Conservation (phyloP, 2,329 filamentous ascomycete genomes). For the Thielaviopsis euricoi region DNA sequence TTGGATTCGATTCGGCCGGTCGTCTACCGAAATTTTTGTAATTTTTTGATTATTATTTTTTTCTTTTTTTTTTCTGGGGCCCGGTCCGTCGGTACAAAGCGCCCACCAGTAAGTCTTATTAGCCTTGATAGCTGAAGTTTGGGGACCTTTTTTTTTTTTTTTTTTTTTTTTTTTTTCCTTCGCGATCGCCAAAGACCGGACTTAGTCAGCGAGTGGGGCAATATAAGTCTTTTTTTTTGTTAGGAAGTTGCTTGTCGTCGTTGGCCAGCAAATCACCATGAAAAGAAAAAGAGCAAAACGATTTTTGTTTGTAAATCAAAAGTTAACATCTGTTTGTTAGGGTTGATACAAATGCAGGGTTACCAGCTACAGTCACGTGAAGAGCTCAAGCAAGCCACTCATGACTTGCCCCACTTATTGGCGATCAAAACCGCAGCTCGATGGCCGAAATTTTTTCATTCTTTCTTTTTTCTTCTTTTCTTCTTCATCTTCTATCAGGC, state of each 20-base stretch:
- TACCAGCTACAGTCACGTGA: neutral
- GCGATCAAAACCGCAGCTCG: constrained; percentile 7
- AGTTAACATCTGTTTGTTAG: no score
- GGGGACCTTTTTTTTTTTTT: constrained; percentile 13
- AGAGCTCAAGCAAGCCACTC: neutral
- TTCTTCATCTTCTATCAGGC: constrained; percentile 37
- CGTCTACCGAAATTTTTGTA: neutral
- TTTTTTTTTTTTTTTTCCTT: no score
- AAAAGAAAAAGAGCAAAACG: no score
- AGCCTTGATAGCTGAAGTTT: constrained; percentile 3
- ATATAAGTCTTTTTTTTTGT: constrained; percentile 2
- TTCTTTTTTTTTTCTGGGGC: no score
- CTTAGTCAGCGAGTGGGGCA: constrained; percentile 8
- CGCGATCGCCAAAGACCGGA: constrained; percentile 4
- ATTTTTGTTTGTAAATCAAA: no score
- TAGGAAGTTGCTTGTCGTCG: no score
- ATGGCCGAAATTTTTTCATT: constrained; percentile 13
- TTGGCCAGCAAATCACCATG: no score
- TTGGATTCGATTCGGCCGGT: neutral
- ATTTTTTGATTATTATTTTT: no score
- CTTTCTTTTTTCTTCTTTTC: constrained; percentile 19
- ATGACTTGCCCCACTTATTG: neutral
- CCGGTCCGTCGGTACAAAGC: neutral
- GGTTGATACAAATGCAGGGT: no score
- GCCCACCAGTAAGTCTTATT: no score